A percentile compares a stretch with the other conserved stretches of the same genome.
These are phyloP conservation scores for Suillus hirtellus DNA, from an alignment of 768 basidiomycete genomes.

Conservation along the genomic window DNA sequence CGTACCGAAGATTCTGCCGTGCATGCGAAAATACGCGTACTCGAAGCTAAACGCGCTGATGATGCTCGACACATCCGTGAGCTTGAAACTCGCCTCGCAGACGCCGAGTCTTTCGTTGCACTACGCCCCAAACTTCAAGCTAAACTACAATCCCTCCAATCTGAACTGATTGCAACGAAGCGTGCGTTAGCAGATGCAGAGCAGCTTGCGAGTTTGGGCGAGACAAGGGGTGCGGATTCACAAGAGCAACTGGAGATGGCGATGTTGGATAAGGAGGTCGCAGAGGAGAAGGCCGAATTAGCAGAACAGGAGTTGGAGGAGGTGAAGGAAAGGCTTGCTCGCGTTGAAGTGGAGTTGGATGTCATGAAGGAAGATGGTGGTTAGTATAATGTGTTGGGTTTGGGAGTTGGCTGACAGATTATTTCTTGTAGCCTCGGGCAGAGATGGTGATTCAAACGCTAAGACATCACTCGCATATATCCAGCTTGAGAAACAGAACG, in stretches of 20 bases:
- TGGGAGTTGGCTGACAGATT: conserved; percentile 11
- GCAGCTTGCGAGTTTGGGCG: conserved; percentile 71
- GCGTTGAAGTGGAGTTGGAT: conserved; percentile 80
- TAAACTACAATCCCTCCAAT: conserved; percentile 79
- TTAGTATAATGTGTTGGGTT: conserved; percentile 13
- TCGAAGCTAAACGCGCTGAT: conserved; percentile 86
- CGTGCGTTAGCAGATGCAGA: conserved; percentile 76
- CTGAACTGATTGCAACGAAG: conserved; percentile 74
- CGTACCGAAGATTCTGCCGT: conserved; percentile 43
- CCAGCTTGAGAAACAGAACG: conserved; percentile 97
- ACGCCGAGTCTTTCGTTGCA: conserved; percentile 81
- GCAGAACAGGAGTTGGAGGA: conserved; percentile 79
- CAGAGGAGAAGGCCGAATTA: conserved; percentile 87
- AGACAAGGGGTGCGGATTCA: conserved; percentile 70
- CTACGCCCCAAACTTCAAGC: conserved; percentile 90
- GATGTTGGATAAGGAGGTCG: conserved; percentile 94
- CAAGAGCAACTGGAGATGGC: conserved; percentile 94
- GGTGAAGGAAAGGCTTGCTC: conserved; percentile 73
- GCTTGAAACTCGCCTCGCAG: conserved; percentile 80
- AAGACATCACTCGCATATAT: conserved; percentile 69
- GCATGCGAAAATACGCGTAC: conserved; percentile 76
- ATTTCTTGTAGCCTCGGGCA: conserved; percentile 21
- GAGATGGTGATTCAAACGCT: conserved; percentile 34
- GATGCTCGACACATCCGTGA: conserved; percentile 83
- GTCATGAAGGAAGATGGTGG: conserved; percentile 65